Evolutionary conservation across 495 filamentous ascomycete genomes (phyloP).

Genomic region (Trichoderma gamsii): DNA sequence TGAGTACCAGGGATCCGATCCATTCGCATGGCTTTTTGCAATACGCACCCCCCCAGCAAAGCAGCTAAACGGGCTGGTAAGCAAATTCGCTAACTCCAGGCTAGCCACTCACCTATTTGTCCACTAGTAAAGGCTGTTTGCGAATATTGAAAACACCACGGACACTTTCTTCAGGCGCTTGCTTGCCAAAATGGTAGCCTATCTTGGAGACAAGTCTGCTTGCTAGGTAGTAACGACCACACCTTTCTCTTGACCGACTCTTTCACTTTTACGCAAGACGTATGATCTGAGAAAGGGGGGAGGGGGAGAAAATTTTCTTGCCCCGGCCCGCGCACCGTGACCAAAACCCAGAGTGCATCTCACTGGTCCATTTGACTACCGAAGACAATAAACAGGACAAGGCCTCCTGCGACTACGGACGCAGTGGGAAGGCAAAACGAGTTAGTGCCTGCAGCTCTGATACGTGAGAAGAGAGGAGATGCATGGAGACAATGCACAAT

Average conservation of each 20-base stretch:
- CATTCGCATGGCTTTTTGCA: background rate
- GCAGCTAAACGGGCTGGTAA: background rate
- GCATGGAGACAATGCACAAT: background rate
- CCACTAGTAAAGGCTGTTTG: background rate
- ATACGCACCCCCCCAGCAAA: background rate
- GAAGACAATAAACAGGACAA: background rate
- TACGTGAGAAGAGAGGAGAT: constrained; percentile 8
- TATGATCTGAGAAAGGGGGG: background rate
- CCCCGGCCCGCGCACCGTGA: constrained; percentile 1
- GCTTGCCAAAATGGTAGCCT: background rate
- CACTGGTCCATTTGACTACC: background rate
- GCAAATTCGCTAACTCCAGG: constrained; percentile 3
- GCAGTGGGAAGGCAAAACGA: background rate
- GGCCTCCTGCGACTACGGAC: constrained; percentile 11
- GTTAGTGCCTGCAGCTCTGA: background rate
- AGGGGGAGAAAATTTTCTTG: constrained; percentile 7
- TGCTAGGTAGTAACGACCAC: background rate
- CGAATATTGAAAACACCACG: constrained; percentile 8
- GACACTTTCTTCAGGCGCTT: background rate
- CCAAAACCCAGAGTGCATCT: background rate
- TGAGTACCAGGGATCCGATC: background rate
- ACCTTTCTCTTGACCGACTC: constrained; percentile 3
- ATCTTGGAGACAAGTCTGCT: background rate
- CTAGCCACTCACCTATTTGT: background rate
- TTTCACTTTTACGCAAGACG: background rate